Percentiles rank a stretch among this genome's conserved stretches.
These are phyloP conservation scores for Volvariella surrecta DNA, from an alignment of 1,284 basidiomycete genomes.

Conservation along the genomic window DNA sequence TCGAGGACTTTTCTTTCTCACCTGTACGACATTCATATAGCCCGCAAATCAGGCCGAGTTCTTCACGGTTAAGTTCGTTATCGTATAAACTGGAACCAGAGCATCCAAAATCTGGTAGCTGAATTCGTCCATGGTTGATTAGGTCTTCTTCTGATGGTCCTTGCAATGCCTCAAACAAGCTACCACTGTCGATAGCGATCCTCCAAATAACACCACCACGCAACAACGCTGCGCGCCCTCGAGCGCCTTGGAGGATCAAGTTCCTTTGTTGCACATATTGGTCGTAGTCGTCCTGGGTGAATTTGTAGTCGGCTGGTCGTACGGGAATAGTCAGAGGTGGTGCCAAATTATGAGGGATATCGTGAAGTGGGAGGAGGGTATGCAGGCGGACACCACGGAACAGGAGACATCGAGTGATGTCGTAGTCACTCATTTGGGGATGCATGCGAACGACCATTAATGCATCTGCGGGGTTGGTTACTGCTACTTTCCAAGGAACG, in stretches of 20 bases:
- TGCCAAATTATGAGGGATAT: not conserved
- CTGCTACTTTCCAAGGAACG: not conserved
- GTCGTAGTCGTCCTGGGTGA: constrained; percentile 12
- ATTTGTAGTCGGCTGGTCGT: not conserved
- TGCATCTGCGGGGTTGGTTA: not conserved
- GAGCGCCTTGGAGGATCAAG: constrained; percentile 10
- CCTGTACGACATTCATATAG: not conserved
- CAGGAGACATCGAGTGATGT: not conserved
- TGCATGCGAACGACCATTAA: not conserved
- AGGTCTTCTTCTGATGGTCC: constrained; percentile 9
- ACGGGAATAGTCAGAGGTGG: not conserved
- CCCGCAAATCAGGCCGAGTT: not conserved
- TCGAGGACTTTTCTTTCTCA: not conserved
- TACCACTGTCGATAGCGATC: constrained; percentile 13
- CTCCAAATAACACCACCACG: constrained; percentile 16
- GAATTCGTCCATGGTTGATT: not conserved
- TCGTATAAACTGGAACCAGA: not conserved
- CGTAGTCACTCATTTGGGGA: not conserved
- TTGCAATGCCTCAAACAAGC: constrained; percentile 8
- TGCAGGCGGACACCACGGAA: not conserved
- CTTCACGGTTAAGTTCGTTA: not conserved
- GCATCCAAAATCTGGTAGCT: not conserved
- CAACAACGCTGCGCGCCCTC: constrained; percentile 16
- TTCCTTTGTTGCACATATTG: constrained; percentile 11
- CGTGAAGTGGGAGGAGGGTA: not conserved